Percentiles rank a stretch among this genome's conserved stretches.
Evolutionary conservation across 2,329 filamentous ascomycete genomes (phyloP).

Genomic region (Talaromyces sp.): DNA sequence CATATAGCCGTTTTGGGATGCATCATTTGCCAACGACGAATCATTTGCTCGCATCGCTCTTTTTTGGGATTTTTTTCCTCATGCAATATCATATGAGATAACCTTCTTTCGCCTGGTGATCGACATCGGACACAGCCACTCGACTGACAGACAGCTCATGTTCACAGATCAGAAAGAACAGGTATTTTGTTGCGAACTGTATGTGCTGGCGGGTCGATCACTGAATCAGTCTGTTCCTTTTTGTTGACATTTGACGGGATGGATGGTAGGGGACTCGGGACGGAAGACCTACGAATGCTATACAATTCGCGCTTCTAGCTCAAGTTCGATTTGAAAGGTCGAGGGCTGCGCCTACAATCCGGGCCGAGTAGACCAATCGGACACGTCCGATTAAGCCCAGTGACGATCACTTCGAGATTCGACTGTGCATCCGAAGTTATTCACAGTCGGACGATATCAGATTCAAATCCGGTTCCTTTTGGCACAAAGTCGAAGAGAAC

Average conservation of each 20-base stretch:
- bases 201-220: background rate
- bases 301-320: background rate
- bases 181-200: conserved; percentile 3
- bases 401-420: background rate
- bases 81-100: background rate
- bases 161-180: background rate
- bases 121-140: conserved; percentile 4
- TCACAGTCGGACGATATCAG: background rate
- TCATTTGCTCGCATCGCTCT: background rate
- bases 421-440: background rate
- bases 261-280: too few relatives aligned
- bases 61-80: background rate
- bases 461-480: background rate
- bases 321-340: background rate
- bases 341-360: background rate
- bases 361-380: background rate
- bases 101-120: background rate
- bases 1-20: conserved; percentile 4
- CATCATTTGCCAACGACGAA: background rate
- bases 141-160: background rate
- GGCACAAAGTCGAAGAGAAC: background rate
- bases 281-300: background rate
- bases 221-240: background rate
- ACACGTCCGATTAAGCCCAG: background rate
- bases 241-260: too few relatives aligned